A percentile compares a stretch with the other conserved stretches of the same genome.
Conservation (phyloP, 371 early-diverging fungal genomes). For the Syncephalastrum racemosum region DNA sequence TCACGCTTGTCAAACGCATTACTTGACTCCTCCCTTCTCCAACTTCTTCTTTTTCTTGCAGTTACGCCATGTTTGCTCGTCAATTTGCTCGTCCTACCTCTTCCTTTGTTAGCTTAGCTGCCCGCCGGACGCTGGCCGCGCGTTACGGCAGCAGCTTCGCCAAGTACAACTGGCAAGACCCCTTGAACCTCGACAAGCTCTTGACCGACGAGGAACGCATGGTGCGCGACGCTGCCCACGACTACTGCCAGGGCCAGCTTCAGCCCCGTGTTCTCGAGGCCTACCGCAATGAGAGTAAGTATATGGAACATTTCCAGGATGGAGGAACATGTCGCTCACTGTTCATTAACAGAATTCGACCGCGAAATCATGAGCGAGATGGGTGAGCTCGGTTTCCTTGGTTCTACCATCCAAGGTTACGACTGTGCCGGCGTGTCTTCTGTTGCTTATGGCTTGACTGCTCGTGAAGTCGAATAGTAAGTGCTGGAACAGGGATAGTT, state of each 20-base stretch:
- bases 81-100: slow-evolving; percentile 17
- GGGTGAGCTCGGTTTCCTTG: slow-evolving; percentile 94
- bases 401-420: slow-evolving; percentile 95
- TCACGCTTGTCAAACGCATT: too few species aligned
- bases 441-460: slow-evolving; percentile 95
- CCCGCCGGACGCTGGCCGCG: slow-evolving; percentile 45
- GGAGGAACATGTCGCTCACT: not conserved
- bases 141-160: slow-evolving; percentile 55
- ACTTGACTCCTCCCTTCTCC: too few species aligned
- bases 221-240: slow-evolving; percentile 83
- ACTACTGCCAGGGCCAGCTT: slow-evolving; percentile 89
- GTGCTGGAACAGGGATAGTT: not conserved
- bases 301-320: not conserved
- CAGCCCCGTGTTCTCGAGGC: slow-evolving; percentile 85
- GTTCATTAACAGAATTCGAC: slow-evolving; percentile 70
- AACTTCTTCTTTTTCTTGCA: too few species aligned
- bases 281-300: slow-evolving; percentile 82
- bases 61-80: slow-evolving; percentile 16
- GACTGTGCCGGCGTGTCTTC: slow-evolving; percentile 97
- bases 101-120: not conserved
- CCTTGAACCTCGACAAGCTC: slow-evolving; percentile 79
- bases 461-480: slow-evolving; percentile 93
- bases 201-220: slow-evolving; percentile 89
- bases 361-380: slow-evolving; percentile 89
- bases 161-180: slow-evolving; percentile 94